Evolutionary conservation across 768 basidiomycete species (phyloP).

Genomic region (Amanita inopinata): DNA sequence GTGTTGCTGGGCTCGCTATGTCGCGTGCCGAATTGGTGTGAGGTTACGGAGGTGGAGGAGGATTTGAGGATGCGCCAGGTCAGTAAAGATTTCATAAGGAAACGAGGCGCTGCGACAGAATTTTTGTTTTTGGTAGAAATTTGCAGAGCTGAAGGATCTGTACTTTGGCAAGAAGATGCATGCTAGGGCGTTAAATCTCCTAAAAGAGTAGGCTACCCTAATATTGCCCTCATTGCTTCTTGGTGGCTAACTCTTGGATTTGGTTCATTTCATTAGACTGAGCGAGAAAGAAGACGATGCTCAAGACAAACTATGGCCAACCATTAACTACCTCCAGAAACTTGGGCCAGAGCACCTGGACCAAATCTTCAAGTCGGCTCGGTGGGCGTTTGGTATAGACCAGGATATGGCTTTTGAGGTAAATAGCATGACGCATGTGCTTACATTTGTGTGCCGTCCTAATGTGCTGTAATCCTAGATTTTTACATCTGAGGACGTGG

Average conservation of each 20-base stretch:
- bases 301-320: slow-evolving; percentile 73
- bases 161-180: slow-evolving; percentile 98
- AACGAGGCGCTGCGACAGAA: background rate
- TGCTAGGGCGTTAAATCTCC: slow-evolving; percentile 68
- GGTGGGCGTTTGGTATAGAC: slow-evolving; percentile 80
- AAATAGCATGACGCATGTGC: background rate
- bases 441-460: background rate
- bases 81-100: slow-evolving; percentile 12
- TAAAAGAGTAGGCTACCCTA: slow-evolving; percentile 65
- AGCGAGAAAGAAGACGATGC: slow-evolving; percentile 69
- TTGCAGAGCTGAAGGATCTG: slow-evolving; percentile 78
- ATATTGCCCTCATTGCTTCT: background rate
- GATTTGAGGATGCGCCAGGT: slow-evolving; percentile 75
- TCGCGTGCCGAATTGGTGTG: slow-evolving; percentile 93
- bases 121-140: slow-evolving; percentile 51
- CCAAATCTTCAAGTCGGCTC: slow-evolving; percentile 72
- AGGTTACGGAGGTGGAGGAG: slow-evolving; percentile 89
- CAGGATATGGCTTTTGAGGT: slow-evolving; percentile 72
- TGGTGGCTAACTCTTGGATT: background rate
- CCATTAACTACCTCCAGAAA: slow-evolving; percentile 85
- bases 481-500: slow-evolving; percentile 91
- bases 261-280: slow-evolving; percentile 40
- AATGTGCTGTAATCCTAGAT: too few relatives aligned
- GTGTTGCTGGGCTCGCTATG: slow-evolving; percentile 79
- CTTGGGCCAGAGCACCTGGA: slow-evolving; percentile 74